These are phyloP conservation scores for Umbelopsis sp. DNA, from an alignment of 371 early-diverging fungal genomes.

Conservation along the genomic window DNA sequence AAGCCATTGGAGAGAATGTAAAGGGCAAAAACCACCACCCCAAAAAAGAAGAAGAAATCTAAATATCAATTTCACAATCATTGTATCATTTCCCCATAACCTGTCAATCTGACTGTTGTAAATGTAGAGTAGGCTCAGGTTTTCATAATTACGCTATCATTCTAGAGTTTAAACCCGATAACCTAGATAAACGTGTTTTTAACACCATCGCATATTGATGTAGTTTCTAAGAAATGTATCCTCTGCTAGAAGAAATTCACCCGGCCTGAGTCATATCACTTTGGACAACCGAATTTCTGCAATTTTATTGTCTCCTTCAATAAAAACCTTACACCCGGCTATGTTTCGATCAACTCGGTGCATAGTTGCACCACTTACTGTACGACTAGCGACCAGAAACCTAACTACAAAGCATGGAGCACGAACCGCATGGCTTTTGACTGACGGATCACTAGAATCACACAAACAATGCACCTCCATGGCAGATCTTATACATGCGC, in stretches of 20 bases:
- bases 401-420: background rate
- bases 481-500: conserved; percentile 2
- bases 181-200: background rate
- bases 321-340: background rate
- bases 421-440: conserved; percentile 4
- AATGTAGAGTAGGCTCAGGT: conserved; percentile 19
- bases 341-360: background rate
- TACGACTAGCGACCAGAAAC: background rate
- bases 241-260: too few species aligned
- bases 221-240: too few species aligned
- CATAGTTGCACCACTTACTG: background rate
- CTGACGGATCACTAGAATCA: conserved; percentile 6
- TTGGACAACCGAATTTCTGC: too few species aligned
- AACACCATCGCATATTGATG: too few species aligned
- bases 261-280: too few species aligned
- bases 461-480: conserved; percentile 9
- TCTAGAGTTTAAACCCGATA: background rate
- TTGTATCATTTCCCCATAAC: conserved; percentile 17
- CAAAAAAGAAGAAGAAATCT: background rate
- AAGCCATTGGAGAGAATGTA: conserved; percentile 89
- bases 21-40: conserved; percentile 13
- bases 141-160: background rate
- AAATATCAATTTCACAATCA: conserved; percentile 1
- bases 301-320: background rate
- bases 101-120: conserved; percentile 16